Conservation (phyloP, 129 eudicot species). For the Tagetes erecta region DNA sequence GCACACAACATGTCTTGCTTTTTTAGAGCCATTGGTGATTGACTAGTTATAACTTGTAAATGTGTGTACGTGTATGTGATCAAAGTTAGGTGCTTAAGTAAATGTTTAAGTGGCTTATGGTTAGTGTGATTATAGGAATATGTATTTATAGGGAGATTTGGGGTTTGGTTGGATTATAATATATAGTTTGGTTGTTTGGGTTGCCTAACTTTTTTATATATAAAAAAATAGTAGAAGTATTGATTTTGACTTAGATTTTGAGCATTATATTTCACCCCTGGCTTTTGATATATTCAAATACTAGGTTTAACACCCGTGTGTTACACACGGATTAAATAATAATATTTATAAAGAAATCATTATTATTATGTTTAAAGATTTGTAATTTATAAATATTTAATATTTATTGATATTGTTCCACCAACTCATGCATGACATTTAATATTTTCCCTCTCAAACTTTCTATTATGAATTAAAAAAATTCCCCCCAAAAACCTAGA, state of each 20-base stretch:
- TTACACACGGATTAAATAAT: too few relatives aligned
- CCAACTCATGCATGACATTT: too few relatives aligned
- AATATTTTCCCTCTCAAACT: too few relatives aligned
- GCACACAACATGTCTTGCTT: constrained; percentile 21
- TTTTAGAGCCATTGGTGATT: constrained; percentile 41
- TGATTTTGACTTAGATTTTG: neutral
- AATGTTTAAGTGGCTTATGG: neutral
- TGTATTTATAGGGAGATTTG: constrained; percentile 27
- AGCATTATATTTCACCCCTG: too few relatives aligned
- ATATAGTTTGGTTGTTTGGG: constrained; percentile 30
- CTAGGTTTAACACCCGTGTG: too few relatives aligned
- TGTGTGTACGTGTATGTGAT: constrained; percentile 13
- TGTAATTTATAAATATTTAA: too few relatives aligned
- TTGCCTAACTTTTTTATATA: constrained; percentile 29
- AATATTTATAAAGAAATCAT: too few relatives aligned
- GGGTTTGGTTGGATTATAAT: constrained; percentile 25
- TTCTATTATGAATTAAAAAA: too few relatives aligned
- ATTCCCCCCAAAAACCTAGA: too few relatives aligned
- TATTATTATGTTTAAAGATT: too few relatives aligned
- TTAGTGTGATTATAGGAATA: constrained; percentile 7
- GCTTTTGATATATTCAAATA: too few relatives aligned
- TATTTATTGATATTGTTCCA: too few relatives aligned
- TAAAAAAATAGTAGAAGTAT: neutral
- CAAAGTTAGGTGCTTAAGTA: neutral
- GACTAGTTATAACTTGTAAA: neutral